phyloP scores from a whole-genome alignment of 23 red algal genomes.

The Cyanidioschyzon merolae region DNA sequence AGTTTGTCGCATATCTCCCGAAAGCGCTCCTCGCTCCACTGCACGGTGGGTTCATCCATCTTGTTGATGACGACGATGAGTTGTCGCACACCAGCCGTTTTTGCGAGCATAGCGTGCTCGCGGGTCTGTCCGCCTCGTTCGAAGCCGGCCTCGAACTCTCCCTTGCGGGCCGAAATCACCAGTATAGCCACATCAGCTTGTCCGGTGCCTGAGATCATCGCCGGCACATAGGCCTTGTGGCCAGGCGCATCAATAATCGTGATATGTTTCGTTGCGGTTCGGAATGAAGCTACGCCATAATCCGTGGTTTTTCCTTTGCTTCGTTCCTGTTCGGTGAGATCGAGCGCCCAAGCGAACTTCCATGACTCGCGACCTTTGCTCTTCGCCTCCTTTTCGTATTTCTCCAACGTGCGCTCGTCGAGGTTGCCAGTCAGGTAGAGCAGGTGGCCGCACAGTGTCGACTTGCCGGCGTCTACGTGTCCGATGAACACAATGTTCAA shows the following conservation, averaged over 20 bases:
- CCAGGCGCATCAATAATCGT: conserved; percentile 92
- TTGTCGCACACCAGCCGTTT: conserved; percentile 82
- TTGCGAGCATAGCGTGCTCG: conserved; percentile 98
- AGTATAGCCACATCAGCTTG: conserved; percentile 95
- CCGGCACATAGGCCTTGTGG: conserved; percentile 95
- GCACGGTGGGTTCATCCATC: conserved; percentile 79
- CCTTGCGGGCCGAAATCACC: conserved; percentile 96
- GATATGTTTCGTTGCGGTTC: conserved; percentile 59
- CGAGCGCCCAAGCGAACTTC: conserved; percentile 97
- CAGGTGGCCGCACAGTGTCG: conserved; percentile 83
- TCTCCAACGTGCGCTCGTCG: conserved; percentile 96
- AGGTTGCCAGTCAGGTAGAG: conserved; percentile 91
- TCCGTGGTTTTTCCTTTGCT: conserved; percentile 96
- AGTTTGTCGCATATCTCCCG: conserved; percentile 67
- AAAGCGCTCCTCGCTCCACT: conserved; percentile 73
- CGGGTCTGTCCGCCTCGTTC: conserved; percentile 92
- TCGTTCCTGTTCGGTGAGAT: conserved; percentile 83
- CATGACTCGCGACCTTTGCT: conserved; percentile 85
- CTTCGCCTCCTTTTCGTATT: conserved; percentile 97
- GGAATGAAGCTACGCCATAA: conserved; percentile 80
- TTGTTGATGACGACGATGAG: conserved; percentile 86
- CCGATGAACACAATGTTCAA: conserved; percentile 91
- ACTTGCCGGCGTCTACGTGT: conserved; percentile 97
- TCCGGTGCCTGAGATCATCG: conserved; percentile 86
- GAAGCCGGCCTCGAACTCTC: conserved; percentile 98